phyloP scores from a whole-genome alignment of 176 grass and related monocot genomes.

The Lolium perenne region DNA sequence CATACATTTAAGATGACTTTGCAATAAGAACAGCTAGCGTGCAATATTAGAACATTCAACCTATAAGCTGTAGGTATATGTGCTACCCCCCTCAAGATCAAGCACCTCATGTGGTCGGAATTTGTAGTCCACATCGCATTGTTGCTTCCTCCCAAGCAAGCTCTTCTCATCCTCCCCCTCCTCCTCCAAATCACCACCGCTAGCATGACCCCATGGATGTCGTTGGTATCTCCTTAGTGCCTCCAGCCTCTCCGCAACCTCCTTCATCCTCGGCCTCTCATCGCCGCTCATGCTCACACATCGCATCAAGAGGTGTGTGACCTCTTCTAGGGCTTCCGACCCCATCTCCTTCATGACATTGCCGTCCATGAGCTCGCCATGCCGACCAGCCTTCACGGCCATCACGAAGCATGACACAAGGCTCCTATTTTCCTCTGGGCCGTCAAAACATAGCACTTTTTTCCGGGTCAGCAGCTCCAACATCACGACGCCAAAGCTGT shows the following conservation, averaged over 20 bases:
- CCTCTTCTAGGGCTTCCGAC: constrained; percentile 35
- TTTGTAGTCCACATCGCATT: constrained; percentile 28
- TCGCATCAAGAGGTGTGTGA: constrained; percentile 35
- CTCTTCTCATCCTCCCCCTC: not conserved
- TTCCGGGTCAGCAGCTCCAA: constrained; percentile 63
- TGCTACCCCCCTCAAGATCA: constrained; percentile 34
- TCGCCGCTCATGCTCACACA: constrained; percentile 54
- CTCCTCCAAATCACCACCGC: constrained; percentile 20
- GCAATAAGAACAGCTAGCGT: no score
- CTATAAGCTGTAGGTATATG: constrained; percentile 10
- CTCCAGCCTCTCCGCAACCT: constrained; percentile 46
- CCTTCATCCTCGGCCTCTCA: constrained; percentile 51
- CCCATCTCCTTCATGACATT: constrained; percentile 37
- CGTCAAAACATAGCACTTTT: constrained; percentile 5
- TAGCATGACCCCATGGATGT: not conserved
- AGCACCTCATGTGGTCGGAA: constrained; percentile 28
- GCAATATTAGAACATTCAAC: not conserved
- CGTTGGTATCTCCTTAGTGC: constrained; percentile 32
- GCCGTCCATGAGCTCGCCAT: constrained; percentile 45
- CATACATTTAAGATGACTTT: no score
- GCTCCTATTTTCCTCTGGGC: not conserved
- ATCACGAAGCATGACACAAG: constrained; percentile 40
- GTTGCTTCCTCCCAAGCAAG: constrained; percentile 44
- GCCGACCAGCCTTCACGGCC: constrained; percentile 30
- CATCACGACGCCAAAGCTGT: constrained; percentile 64